Conservation (phyloP, 2,329 filamentous ascomycete genomes). For the Proliferodiscus dingleyae region DNA sequence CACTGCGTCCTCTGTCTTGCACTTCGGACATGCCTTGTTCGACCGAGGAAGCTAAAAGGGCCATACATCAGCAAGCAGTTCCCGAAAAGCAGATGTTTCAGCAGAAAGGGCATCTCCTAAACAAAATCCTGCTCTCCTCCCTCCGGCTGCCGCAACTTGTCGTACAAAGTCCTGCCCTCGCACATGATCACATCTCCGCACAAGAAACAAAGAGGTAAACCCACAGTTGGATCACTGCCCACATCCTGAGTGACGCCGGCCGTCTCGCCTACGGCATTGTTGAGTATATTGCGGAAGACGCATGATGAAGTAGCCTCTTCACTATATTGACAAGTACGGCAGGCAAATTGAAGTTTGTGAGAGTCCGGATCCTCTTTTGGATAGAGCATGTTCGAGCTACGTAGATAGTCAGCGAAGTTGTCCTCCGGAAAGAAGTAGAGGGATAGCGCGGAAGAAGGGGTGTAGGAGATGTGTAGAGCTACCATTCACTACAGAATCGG, state of each 20-base stretch:
- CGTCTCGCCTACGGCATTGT: constrained; percentile 87
- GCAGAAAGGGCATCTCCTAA: too few relatives aligned
- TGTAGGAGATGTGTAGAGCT: constrained; percentile 26
- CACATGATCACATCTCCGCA: constrained; percentile 44
- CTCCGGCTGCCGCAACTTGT: too few relatives aligned
- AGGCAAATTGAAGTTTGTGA: constrained; percentile 87
- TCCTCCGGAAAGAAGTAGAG: constrained; percentile 18
- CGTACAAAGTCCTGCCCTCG: constrained; percentile 22
- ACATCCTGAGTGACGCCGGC: constrained; percentile 97
- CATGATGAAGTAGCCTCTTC: constrained; percentile 83
- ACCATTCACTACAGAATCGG: constrained; percentile 97
- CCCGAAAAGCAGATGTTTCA: constrained; percentile 3
- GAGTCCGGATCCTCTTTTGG: constrained; percentile 87
- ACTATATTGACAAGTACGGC: constrained; percentile 89
- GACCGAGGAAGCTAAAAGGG: constrained; percentile 78
- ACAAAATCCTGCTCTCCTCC: constrained; percentile 12
- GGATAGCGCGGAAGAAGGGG: constrained; percentile 17
- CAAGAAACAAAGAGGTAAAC: constrained; percentile 51
- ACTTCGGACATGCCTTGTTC: constrained; percentile 79
- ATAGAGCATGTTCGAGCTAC: constrained; percentile 96
- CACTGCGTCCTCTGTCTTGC: constrained; percentile 83
- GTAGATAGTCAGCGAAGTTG: too few relatives aligned
- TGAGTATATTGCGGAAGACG: constrained; percentile 92
- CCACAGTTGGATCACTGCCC: constrained; percentile 95
- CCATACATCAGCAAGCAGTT: constrained; percentile 35